Evolutionary conservation across 441 rosid genomes (phyloP).

Genomic region (Hura crepitans): DNA sequence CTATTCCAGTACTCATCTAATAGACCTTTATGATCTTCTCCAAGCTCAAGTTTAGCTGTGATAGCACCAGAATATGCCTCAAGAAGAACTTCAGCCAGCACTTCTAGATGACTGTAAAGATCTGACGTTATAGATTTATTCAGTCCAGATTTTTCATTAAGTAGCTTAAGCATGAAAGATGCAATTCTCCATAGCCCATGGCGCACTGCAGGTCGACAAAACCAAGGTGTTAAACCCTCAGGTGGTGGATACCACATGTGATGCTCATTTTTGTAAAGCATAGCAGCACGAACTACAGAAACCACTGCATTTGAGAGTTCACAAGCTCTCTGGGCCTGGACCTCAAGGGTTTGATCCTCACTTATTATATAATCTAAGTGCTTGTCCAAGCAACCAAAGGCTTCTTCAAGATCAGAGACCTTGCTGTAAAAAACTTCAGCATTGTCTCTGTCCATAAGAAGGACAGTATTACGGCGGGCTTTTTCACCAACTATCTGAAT

Average conservation of each 20-base stretch:
- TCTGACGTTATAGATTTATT: conserved; percentile 58
- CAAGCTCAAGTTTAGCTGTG: conserved; percentile 63
- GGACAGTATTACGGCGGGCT: conserved; percentile 83
- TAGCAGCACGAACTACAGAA: conserved; percentile 51
- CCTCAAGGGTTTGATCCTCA: conserved; percentile 49
- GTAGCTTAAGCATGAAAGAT: conserved; percentile 62
- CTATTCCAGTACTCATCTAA: conserved; percentile 74
- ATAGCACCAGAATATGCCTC: conserved; percentile 67
- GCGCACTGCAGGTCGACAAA: conserved; percentile 58
- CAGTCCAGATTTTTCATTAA: conserved; percentile 51
- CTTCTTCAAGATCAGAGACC: conserved; percentile 89
- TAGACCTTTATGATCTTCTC: conserved; percentile 65
- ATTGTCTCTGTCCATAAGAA: conserved; percentile 96
- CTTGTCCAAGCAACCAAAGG: conserved; percentile 71
- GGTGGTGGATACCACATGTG: conserved; percentile 91
- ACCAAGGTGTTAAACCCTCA: conserved; percentile 84
- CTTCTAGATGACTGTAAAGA: conserved; percentile 55
- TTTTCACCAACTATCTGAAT: conserved; percentile 89
- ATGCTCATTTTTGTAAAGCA: conserved; percentile 68
- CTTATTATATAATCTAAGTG: conserved; percentile 65
- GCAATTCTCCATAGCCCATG: conserved; percentile 79
- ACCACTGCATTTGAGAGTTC: conserved; percentile 81
- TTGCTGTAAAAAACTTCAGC: conserved; percentile 96
- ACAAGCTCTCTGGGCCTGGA: conserved; percentile 69
- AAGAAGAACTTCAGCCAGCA: conserved; percentile 63